Conservation (phyloP, 495 filamentous ascomycete species). For the Annulohypoxylon nitens region DNA sequence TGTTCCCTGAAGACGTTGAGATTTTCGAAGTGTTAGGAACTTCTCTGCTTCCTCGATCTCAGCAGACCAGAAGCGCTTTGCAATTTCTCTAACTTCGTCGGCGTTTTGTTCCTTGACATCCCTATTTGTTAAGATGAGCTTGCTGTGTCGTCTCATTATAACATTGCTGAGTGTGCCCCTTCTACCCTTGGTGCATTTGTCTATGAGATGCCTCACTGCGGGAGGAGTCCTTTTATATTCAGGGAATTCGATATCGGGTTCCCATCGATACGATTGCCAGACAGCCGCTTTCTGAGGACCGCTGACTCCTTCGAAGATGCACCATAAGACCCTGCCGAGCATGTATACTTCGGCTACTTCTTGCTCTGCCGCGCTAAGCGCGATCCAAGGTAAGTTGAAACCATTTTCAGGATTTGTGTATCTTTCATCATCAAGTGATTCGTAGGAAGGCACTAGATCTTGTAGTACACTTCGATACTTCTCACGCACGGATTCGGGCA, state of each 20-base stretch:
- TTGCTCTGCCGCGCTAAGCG: slow-evolving; percentile 57
- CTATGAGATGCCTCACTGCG: slow-evolving; percentile 55
- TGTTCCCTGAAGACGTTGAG: slow-evolving; percentile 48
- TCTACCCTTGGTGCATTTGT: slow-evolving; percentile 60
- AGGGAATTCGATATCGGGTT: slow-evolving; percentile 64
- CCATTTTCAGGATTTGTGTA: slow-evolving; percentile 54
- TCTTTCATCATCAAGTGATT: slow-evolving; percentile 53
- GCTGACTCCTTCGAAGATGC: slow-evolving; percentile 65
- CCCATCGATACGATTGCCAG: slow-evolving; percentile 63
- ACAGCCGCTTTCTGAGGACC: slow-evolving; percentile 60
- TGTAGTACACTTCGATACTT: slow-evolving; percentile 54
- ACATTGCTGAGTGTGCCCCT: slow-evolving; percentile 52
- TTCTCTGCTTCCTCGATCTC: slow-evolving; percentile 59
- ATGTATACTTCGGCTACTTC: slow-evolving; percentile 66
- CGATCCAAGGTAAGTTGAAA: slow-evolving; percentile 63
- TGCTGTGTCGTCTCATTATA: slow-evolving; percentile 55
- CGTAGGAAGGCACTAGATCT: slow-evolving; percentile 56
- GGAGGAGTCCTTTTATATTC: slow-evolving; percentile 55
- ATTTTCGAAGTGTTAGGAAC: slow-evolving; percentile 52
- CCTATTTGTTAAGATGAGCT: slow-evolving; percentile 52
- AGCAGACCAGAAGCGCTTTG: slow-evolving; percentile 56
- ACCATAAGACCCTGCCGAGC: slow-evolving; percentile 66
- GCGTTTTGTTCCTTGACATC: slow-evolving; percentile 39
- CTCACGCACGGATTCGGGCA: slow-evolving; percentile 50
- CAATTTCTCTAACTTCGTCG: slow-evolving; percentile 49